Conservation (phyloP, 805 yeast genomes). For the Wickerhamomyces pijperi region DNA sequence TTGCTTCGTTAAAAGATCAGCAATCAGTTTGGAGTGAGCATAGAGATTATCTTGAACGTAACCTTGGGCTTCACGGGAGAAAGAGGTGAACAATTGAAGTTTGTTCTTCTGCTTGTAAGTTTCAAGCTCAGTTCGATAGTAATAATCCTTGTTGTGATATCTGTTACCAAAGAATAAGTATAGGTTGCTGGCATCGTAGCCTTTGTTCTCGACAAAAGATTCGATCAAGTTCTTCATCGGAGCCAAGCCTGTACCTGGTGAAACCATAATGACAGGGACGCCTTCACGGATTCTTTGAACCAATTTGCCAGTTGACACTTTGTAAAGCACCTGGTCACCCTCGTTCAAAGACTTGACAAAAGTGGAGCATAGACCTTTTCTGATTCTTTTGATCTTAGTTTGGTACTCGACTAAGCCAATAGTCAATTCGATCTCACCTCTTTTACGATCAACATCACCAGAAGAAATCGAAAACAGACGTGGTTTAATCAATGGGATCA, state of each 20-base stretch:
- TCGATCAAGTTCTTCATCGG: slow-evolving; percentile 73
- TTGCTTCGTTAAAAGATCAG: slow-evolving; percentile 38
- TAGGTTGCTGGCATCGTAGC: slow-evolving; percentile 21
- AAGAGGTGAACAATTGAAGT: slow-evolving; percentile 32
- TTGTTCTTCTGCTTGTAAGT: slow-evolving; percentile 21
- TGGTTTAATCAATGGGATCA: slow-evolving; percentile 71
- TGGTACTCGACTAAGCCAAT: slow-evolving; percentile 80
- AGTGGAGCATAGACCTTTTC: slow-evolving; percentile 75
- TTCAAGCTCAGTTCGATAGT: slow-evolving; percentile 50
- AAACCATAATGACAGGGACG: slow-evolving; percentile 58
- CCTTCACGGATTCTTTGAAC: slow-evolving; percentile 28
- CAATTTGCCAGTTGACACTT: slow-evolving; percentile 8
- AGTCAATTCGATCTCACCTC: slow-evolving; percentile 50
- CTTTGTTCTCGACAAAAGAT: slow-evolving; percentile 15
- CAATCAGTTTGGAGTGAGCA: slow-evolving; percentile 35
- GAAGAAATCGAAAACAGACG: slow-evolving; percentile 83
- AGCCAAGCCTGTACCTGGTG: slow-evolving; percentile 96
- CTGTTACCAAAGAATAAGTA: slow-evolving; percentile 72
- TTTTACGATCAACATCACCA: not conserved
- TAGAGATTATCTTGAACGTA: slow-evolving; percentile 76
- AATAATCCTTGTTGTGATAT: slow-evolving; percentile 48
- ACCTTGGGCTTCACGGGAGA: slow-evolving; percentile 42
- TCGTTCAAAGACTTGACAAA: slow-evolving; percentile 46
- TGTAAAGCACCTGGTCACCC: slow-evolving; percentile 42
- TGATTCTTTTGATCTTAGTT: slow-evolving; percentile 63